Evolutionary conservation across 768 basidiomycete species (phyloP).

Genomic region (Multifurca ochricompacta): DNA sequence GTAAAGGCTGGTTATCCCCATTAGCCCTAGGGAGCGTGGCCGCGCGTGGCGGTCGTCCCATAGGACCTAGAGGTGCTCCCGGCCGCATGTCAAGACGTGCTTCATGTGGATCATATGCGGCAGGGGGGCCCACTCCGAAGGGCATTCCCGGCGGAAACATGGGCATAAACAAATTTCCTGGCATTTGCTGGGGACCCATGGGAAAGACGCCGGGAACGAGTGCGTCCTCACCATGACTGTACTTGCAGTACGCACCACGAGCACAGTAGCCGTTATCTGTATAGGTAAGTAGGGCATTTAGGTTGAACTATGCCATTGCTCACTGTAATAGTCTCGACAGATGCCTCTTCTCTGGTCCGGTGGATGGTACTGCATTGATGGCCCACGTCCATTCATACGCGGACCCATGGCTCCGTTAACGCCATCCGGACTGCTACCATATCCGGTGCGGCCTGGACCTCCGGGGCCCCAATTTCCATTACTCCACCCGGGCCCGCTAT

Average conservation of each 20-base stretch:
- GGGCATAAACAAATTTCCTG: constrained; percentile 51
- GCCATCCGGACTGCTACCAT: constrained; percentile 30
- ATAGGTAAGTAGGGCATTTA: constrained; percentile 11
- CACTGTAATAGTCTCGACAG: constrained; percentile 92
- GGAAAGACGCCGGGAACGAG: constrained; percentile 66
- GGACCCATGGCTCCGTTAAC: constrained; percentile 23
- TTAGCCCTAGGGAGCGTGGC: constrained; percentile 50
- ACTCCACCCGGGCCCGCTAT: constrained; percentile 30
- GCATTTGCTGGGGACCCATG: constrained; percentile 37
- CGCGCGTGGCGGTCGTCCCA: constrained; percentile 41
- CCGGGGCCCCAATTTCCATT: constrained; percentile 27
- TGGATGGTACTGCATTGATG: constrained; percentile 44
- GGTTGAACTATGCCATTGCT: constrained; percentile 28
- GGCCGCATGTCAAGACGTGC: constrained; percentile 73
- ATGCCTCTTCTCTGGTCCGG: constrained; percentile 69
- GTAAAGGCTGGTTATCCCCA: constrained; percentile 34
- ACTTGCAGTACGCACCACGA: constrained; percentile 83
- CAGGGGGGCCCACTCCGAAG: constrained; percentile 41
- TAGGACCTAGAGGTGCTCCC: constrained; percentile 25
- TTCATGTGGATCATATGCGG: constrained; percentile 72
- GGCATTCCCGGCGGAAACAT: constrained; percentile 59
- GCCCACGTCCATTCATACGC: constrained; percentile 20
- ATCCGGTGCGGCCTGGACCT: constrained; percentile 24
- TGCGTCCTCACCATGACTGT: constrained; percentile 86
- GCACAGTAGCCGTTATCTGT: constrained; percentile 88